Evolutionary conservation across 2,329 filamentous ascomycete species (phyloP), one percentile per base, ranked within the genome.

Genomic region (Pseudocercospora fijiensis): DNA sequence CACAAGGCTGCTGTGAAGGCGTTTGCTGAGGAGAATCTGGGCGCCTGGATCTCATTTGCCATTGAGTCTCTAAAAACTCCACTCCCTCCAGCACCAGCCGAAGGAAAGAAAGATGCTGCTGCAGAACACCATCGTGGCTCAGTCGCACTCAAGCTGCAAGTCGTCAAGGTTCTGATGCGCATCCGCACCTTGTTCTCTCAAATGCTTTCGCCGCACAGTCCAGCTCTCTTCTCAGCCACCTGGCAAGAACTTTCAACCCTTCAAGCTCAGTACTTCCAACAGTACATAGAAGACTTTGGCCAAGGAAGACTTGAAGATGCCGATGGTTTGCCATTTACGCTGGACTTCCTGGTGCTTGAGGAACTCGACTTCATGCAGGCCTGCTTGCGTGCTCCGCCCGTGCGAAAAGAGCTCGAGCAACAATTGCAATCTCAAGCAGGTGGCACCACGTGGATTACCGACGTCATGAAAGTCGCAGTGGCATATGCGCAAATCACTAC

Each of bases 331-430:
- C 92, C 94, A 0, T 97, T 96, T 77, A 96, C 93, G 1, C 83
- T 99, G 24, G 95, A 99, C 77, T 95, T 96, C 73, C 84, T 99
- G 58, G 88, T 98, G 3, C 81, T 98, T 7, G 95, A 99, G 76
- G 93, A 98, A 76, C 83, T 99, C 24, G 95, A 99, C 77, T 93
- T 98, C 73, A 86, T 99, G 75, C 95, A 96, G 78, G 89, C 92
- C 63, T 93, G 93, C 76, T 84, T 99, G 67, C 88, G 91, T 67
- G 94, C 94, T 6, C 88, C 91, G 3, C 91, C 92, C 0, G 93
- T 99, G 1, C 90, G 92, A 70, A 88, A 91, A 67, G 91, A 97
- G 76, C 86, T 99, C n/a, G 89, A 94, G 69, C 85, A 87, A 53
- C 90, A 96, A 78, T 81, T 97, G 45, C 82, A 85, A 62, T 74